phyloP scores from a whole-genome alignment of 148 eudicot species.

The Arctostaphylos glauca region DNA sequence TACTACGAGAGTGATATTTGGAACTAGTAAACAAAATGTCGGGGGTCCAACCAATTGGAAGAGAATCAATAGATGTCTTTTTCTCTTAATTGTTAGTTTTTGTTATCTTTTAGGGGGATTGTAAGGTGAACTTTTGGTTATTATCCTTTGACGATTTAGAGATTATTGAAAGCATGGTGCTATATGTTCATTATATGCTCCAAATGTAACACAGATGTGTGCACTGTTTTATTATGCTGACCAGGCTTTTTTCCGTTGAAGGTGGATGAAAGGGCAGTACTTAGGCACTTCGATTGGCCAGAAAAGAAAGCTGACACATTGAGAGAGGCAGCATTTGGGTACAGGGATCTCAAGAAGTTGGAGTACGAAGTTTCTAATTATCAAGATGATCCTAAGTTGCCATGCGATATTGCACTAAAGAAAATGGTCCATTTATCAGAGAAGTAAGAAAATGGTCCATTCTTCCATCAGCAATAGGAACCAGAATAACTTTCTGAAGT shows the following conservation, averaged over 20 bases:
- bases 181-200: background rate
- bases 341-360: slow-evolving; percentile 69
- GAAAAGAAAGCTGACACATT: slow-evolving; percentile 80
- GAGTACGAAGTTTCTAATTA: slow-evolving; percentile 56
- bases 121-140: background rate
- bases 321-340: slow-evolving; percentile 83
- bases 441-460: slow-evolving; percentile 52
- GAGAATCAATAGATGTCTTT: too few relatives aligned
- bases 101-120: background rate
- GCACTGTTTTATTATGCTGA: background rate
- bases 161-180: background rate
- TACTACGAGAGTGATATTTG: background rate
- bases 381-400: slow-evolving; percentile 53
- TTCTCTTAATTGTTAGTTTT: background rate
- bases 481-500: background rate
- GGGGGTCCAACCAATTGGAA: too few relatives aligned
- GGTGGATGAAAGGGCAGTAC: slow-evolving; percentile 93
- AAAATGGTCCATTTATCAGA: slow-evolving; percentile 72
- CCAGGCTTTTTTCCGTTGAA: slow-evolving; percentile 20
- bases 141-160: background rate
- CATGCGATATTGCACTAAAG: slow-evolving; percentile 70
- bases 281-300: slow-evolving; percentile 90
- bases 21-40: background rate
- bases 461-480: background rate
- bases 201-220: background rate